Base-by-base conservation (phyloP, 1,139 yeast species). In the Blastobotrys petasosporus region DNA sequence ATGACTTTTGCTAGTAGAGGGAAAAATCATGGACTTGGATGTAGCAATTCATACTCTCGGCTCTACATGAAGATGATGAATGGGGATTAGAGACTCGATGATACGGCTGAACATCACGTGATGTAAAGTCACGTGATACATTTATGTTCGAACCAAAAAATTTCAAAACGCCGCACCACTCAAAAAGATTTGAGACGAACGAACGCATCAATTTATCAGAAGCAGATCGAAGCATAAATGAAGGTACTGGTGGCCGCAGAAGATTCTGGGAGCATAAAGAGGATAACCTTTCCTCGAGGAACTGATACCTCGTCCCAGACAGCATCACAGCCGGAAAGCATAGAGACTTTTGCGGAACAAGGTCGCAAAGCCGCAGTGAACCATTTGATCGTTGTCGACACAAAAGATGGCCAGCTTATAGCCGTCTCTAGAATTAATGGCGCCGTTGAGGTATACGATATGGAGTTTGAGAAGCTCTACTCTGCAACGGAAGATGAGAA, bases 211-310 rank as follows among this genome's bases (percentile, higher is more conserved):
- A 31, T n/a, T 31, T 13, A 31, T n/a, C 4, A 29, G 31, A 29
- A 29, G 31, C 8, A 31, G 15, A 4, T 31, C 25, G 16, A 12
- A 12, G 6, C 16, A 41, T n/a, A 9, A 23, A 68, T 69, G 73
- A 65, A 60, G 46, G 63, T 67, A 7, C 45, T 68, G 16, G 64
- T 65, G 7, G 60, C 70, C 1, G 62, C 67, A 16, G 68, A 62
- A 36, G 71, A 67, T 40, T 56, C 69, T 1, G 70, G 69, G 4
- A 50, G 64, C 34, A 46, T 68, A 17, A 63, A 62, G 44, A 62
- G 65, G 60, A 46, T 49, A 32, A 20, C 49, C 2, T 65, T 64
- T 42, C 52, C 54, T 4, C 43, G 42, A 11, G 60, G 57, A 7
- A 53, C 62, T n/a, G 65, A 66, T 43, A 66, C 70, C 13, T 58